These are phyloP conservation scores for Pseudogymnoascus sp. DNA, from an alignment of 2,329 filamentous ascomycete genomes.

Conservation along the genomic window DNA sequence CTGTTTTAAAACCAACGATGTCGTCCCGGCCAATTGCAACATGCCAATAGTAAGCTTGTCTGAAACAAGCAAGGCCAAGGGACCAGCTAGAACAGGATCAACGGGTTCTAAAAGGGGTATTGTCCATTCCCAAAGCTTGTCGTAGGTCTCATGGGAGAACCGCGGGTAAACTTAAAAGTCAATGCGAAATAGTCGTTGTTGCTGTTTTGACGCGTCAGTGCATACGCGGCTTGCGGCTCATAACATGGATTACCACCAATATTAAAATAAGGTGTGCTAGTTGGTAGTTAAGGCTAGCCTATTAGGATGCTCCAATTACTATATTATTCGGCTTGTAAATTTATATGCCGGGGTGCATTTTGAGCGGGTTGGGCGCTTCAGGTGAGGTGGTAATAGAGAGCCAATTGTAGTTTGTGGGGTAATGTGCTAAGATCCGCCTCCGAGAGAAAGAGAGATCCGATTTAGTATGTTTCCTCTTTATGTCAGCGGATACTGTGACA, in stretches of 20 bases:
- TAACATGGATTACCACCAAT: not conserved
- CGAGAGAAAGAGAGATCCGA: not conserved
- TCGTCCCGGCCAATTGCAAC: not conserved
- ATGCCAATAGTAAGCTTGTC: not conserved
- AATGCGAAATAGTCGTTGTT: not conserved
- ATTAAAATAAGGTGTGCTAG: not conserved
- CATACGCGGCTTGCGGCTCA: not conserved
- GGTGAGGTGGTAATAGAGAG: not conserved
- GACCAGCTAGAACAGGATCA: not conserved
- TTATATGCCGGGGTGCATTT: not conserved
- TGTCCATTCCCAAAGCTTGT: not conserved
- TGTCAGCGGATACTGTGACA: not conserved
- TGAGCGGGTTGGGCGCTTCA: not conserved
- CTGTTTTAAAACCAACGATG: not conserved
- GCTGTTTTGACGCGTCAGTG: not conserved
- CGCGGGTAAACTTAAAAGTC: not conserved
- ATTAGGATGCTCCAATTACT: slow-evolving; percentile 1
- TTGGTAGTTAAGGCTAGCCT: slow-evolving; percentile 25
- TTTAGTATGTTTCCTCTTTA: not conserved
- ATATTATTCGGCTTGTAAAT: not conserved
- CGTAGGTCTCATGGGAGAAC: not conserved
- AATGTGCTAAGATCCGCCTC: not conserved
- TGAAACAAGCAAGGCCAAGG: slow-evolving; percentile 1
- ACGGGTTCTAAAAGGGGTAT: not conserved
- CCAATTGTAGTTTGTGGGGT: not conserved